These are phyloP conservation scores for Trichoderma brevicompactum DNA, from an alignment of 2,329 filamentous ascomycete genomes.

Conservation along the genomic window DNA sequence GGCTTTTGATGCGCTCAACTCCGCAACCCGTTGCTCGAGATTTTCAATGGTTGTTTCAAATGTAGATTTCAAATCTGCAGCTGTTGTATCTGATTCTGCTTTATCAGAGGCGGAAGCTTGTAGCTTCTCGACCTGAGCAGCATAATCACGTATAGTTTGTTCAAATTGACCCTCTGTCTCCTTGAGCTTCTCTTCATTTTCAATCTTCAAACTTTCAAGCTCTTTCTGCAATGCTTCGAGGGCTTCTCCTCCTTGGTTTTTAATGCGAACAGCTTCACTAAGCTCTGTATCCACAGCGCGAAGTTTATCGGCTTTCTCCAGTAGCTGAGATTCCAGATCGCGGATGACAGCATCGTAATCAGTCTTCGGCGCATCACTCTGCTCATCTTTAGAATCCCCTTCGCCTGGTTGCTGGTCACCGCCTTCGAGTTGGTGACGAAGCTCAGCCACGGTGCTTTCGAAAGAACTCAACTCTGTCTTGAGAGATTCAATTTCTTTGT, in stretches of 20 bases:
- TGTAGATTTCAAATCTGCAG: constrained; percentile 54
- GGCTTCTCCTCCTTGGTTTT: constrained; percentile 54
- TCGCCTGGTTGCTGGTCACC: constrained; percentile 45
- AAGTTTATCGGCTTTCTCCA: constrained; percentile 56
- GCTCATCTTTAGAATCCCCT: constrained; percentile 49
- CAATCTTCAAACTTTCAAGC: constrained; percentile 49
- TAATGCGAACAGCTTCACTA: constrained; percentile 52
- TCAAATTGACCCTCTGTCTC: constrained; percentile 42
- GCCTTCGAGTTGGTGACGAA: constrained; percentile 55
- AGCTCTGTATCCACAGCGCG: constrained; percentile 56
- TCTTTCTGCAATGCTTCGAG: constrained; percentile 55
- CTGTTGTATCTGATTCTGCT: constrained; percentile 54
- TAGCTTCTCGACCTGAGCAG: constrained; percentile 55
- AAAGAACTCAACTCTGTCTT: constrained; percentile 61
- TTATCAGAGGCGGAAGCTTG: constrained; percentile 54
- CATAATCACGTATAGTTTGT: constrained; percentile 52
- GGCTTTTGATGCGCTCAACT: constrained; percentile 54
- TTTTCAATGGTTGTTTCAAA: constrained; percentile 55
- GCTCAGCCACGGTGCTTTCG: constrained; percentile 59
- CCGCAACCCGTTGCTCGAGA: constrained; percentile 60
- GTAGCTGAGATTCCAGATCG: constrained; percentile 52
- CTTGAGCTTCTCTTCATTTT: constrained; percentile 43
- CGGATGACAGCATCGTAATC: constrained; percentile 56
- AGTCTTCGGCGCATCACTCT: constrained; percentile 52
- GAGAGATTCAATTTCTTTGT: constrained; percentile 60